Conservation (phyloP, 805 yeast species). For the Tetrapisispora nanseiensis region DNA sequence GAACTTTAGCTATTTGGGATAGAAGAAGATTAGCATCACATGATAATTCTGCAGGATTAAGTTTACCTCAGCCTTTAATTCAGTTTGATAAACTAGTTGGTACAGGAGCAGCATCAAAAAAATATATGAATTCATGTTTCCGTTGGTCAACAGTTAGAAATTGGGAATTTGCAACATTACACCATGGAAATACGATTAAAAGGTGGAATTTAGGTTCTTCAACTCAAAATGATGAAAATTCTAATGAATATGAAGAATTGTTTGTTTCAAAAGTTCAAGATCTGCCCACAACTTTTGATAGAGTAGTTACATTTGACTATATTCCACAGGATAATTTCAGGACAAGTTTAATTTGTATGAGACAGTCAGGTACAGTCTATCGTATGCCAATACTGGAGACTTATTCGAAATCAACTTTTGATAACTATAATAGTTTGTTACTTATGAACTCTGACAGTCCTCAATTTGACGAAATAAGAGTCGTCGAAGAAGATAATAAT, state of each 20-base stretch:
- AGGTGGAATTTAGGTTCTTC: constrained; percentile 69
- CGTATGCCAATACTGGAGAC: constrained; percentile 66
- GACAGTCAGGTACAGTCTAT: constrained; percentile 83
- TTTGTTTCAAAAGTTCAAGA: constrained; percentile 74
- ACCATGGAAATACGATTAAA: constrained; percentile 66
- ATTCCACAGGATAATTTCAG: constrained; percentile 48
- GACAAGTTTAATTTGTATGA: constrained; percentile 70
- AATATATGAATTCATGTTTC: constrained; percentile 53
- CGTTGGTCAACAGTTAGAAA: constrained; percentile 54
- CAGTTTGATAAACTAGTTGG: constrained; percentile 51
- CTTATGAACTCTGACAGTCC: constrained; percentile 36
- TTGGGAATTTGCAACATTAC: constrained; percentile 71
- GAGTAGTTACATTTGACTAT: constrained; percentile 81
- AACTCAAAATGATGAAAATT: constrained; percentile 26
- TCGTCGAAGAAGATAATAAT: constrained; percentile 14
- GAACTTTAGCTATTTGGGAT: constrained; percentile 77
- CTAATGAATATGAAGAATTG: constrained; percentile 40
- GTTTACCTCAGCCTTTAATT: constrained; percentile 45
- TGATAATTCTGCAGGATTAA: constrained; percentile 16
- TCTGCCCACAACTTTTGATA: constrained; percentile 62
- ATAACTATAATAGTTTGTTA: constrained; percentile 56
- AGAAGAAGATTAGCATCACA: constrained; percentile 44
- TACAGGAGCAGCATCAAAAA: constrained; percentile 47
- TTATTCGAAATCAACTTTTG: constrained; percentile 52
- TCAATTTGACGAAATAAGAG: constrained; percentile 20